Conservation (phyloP, 192 early-diverging fungal genomes). For the Thoreauomyces humboldtii region DNA sequence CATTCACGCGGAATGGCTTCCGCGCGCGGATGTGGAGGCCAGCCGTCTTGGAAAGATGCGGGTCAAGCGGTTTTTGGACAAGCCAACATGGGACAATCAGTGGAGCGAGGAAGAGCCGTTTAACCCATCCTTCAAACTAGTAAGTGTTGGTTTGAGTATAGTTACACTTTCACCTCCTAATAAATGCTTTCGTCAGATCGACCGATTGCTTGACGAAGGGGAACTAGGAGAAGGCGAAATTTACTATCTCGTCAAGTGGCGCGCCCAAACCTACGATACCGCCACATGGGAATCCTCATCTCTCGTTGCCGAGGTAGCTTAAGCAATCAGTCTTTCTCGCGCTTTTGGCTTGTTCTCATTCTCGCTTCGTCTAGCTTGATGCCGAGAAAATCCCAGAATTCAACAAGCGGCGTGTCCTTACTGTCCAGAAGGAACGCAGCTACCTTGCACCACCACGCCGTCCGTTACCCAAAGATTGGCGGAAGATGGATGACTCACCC, state of each 20-base stretch:
- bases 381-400: conserved; percentile 65
- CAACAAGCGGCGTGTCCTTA: conserved; percentile 55
- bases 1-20: conserved; percentile 71
- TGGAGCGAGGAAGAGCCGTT: conserved; percentile 61
- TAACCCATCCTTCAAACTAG: conserved; percentile 55
- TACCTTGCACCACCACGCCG: conserved; percentile 32
- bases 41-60: conserved; percentile 64
- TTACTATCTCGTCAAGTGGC: conserved; percentile 79
- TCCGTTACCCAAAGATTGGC: conserved; percentile 47
- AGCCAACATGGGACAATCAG: conserved; percentile 53
- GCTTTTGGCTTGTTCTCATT: no score
- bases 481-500: conserved; percentile 63
- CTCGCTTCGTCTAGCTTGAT: conserved; percentile 43
- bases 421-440: conserved; percentile 44
- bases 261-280: conserved; percentile 63
- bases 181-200: conserved; percentile 47
- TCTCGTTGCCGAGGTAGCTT: conserved; percentile 46
- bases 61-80: conserved; percentile 72
- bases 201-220: conserved; percentile 82
- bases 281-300: conserved; percentile 73
- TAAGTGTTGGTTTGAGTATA: neutral
- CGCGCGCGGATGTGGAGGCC: conserved; percentile 45
- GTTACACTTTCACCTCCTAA: neutral
- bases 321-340: neutral
- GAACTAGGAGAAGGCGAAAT: conserved; percentile 61